A percentile compares a stretch with the other conserved stretches of the same genome.
Evolutionary conservation across 2,329 filamentous ascomycete genomes (phyloP).

Genomic region (Monosporascus sp.): DNA sequence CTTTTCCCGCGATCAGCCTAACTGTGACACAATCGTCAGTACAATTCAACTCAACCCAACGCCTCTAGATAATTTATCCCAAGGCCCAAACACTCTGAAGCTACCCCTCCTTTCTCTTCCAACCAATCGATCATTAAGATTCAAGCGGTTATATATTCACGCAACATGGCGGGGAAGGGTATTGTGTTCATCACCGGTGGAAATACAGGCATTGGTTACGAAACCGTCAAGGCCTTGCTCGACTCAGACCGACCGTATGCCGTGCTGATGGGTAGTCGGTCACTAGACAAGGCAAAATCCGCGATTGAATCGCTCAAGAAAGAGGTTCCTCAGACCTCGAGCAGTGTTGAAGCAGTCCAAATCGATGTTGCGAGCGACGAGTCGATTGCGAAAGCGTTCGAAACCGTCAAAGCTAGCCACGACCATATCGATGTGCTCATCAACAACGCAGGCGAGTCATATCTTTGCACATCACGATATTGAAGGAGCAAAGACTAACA

Average conservation of each 20-base stretch:
- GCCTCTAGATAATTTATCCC: no score
- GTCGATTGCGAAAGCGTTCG: constrained; percentile 40
- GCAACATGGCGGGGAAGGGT: not conserved
- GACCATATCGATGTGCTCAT: constrained; percentile 46
- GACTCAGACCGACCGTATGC: constrained; percentile 39
- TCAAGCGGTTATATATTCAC: no score
- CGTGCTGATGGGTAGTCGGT: constrained; percentile 51
- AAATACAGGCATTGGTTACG: constrained; percentile 54
- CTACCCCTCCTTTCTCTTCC: no score
- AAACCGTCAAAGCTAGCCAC: constrained; percentile 33
- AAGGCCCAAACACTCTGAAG: no score
- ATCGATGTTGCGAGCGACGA: constrained; percentile 48
- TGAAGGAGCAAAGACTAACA: no score
- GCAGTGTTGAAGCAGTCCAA: constrained; percentile 38
- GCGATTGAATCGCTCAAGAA: constrained; percentile 35
- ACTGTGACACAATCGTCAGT: no score
- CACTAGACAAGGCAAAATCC: constrained; percentile 39
- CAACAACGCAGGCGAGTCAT: constrained; percentile 47
- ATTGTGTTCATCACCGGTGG: constrained; percentile 54
- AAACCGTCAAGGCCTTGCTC: constrained; percentile 48
- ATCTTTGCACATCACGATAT: not conserved
- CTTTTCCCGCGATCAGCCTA: no score
- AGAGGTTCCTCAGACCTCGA: constrained; percentile 34
- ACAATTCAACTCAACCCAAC: no score
- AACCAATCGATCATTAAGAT: no score